Base-by-base conservation (phyloP, 1,284 basidiomycete genomes). In the Tylopilus orsonianus region DNA sequence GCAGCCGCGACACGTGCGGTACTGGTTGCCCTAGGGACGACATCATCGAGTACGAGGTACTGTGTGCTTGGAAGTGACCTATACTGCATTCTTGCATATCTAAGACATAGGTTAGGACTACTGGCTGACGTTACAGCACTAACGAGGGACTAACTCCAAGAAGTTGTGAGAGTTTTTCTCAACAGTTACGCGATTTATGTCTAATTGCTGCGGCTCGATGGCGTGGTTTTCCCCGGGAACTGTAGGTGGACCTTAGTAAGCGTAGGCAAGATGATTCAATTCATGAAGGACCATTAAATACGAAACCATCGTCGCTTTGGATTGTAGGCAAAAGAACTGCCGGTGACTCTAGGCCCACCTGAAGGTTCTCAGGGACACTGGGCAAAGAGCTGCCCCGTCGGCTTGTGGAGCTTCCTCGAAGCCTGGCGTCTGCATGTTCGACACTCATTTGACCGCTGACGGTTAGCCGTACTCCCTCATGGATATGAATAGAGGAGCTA, bases 121-220 rank as follows among this genome's bases (percentile, higher is more conserved):
- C 24, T 33, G 18, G 24, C 26, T 20, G 37, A 35, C 37, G 37
- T 30, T 26, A 42, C 8, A 44, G 40, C 22, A 30, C 29, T 26
- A 34, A 43, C 14, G n/a, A 30, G 26, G 10, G 19, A 64, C 78
- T 59, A 52, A 89, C 89, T 88, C 86, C 13, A 90, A 62, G 64
- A 90, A 91, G 60, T 90, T 86, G 57, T 78, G 76, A 2, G 87
- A 88, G 54, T 86, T 85, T 55, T 77, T 79, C 62, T 90, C 89
- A 19, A 91, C 70, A 10, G 79, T 77, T 24, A 78, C 61, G 18
- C 78, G 60, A 58, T 81, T 80, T 23, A 71, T 58, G 43, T 83
- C 81, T 5, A 79, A 78, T 42, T 71, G 72, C 56, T 80, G 80
- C 13, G 75, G 72, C 41, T 82, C 82, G 8, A 52, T 24, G 26